Evolutionary conservation across 768 basidiomycete species (phyloP).

Genomic region (Kwoniella pini): DNA sequence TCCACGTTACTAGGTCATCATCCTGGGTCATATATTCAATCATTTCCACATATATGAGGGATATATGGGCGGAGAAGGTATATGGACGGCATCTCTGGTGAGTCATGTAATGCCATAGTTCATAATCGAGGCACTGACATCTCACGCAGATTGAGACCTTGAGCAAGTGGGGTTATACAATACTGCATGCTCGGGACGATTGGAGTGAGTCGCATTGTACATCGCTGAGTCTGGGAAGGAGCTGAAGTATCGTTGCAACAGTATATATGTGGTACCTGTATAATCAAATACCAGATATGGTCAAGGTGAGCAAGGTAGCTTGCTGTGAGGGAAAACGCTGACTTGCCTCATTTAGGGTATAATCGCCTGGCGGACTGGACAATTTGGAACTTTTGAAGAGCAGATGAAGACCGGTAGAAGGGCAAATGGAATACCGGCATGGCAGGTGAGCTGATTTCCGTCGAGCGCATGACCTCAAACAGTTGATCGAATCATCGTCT

Average conservation of each 20-base stretch:
- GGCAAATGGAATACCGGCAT: conserved; percentile 22
- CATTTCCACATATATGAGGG: conserved; percentile 24
- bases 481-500: neutral
- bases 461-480: neutral
- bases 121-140: neutral
- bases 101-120: neutral
- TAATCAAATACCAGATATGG: conserved; percentile 23
- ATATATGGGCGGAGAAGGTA: conserved; percentile 22
- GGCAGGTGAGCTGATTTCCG: conserved; percentile 14
- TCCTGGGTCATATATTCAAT: conserved; percentile 11
- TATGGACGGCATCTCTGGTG: conserved; percentile 14
- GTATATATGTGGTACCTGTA: conserved; percentile 21
- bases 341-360: conserved; percentile 1
- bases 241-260: neutral
- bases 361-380: conserved; percentile 15
- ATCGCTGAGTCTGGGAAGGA: neutral
- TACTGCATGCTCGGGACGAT: conserved; percentile 23
- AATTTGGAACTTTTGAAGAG: conserved; percentile 16
- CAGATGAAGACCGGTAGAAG: conserved; percentile 11
- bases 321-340: neutral
- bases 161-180: conserved; percentile 16
- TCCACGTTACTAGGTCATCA: conserved; percentile 9
- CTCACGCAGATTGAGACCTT: neutral
- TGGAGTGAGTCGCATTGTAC: conserved; percentile 16
- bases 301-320: conserved; percentile 20